phyloP scores from a whole-genome alignment of 2,329 filamentous ascomycete species.

The Aureobasidium sp. region DNA sequence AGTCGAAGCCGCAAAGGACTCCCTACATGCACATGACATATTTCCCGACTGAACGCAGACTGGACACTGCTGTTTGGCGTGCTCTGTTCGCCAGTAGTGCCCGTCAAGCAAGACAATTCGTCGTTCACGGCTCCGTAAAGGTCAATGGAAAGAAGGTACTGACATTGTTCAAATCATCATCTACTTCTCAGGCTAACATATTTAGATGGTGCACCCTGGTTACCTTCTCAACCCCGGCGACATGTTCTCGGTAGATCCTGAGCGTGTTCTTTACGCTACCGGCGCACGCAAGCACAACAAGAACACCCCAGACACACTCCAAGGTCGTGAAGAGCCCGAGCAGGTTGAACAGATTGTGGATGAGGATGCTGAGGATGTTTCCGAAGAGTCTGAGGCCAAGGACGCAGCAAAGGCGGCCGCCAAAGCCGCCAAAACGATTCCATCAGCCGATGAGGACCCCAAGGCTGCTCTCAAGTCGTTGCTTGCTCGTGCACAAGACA shows the following conservation, averaged over 20 bases:
- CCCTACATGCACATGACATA: conserved; percentile 97
- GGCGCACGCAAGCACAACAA: conserved; percentile 48
- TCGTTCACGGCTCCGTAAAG: conserved; percentile 84
- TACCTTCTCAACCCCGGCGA: conserved; percentile 96
- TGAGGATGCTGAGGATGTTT: conserved; percentile 7
- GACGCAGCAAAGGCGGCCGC: conserved; percentile 20
- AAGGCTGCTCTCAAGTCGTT: conserved; percentile 45
- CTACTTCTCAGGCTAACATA: neutral
- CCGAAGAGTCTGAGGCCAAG: conserved; percentile 16
- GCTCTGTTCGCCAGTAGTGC: conserved; percentile 90
- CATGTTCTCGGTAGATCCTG: conserved; percentile 91
- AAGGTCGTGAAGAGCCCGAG: conserved; percentile 15
- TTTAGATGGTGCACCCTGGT: conserved; percentile 79
- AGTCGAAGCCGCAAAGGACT: conserved; percentile 41
- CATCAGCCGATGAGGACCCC: conserved; percentile 31
- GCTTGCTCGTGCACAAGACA: conserved; percentile 49
- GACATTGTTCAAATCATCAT: neutral
- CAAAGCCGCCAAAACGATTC: conserved; percentile 25
- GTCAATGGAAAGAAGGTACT: conserved; percentile 91
- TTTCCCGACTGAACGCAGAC: conserved; percentile 77
- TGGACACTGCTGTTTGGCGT: conserved; percentile 89
- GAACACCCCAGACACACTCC: conserved; percentile 15
- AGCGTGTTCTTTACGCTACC: conserved; percentile 81
- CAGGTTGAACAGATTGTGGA: conserved; percentile 8
- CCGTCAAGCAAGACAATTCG: conserved; percentile 87